Base-by-base conservation (phyloP, 108 stramenopile genomes). In the Cyclotella distinguenda region DNA sequence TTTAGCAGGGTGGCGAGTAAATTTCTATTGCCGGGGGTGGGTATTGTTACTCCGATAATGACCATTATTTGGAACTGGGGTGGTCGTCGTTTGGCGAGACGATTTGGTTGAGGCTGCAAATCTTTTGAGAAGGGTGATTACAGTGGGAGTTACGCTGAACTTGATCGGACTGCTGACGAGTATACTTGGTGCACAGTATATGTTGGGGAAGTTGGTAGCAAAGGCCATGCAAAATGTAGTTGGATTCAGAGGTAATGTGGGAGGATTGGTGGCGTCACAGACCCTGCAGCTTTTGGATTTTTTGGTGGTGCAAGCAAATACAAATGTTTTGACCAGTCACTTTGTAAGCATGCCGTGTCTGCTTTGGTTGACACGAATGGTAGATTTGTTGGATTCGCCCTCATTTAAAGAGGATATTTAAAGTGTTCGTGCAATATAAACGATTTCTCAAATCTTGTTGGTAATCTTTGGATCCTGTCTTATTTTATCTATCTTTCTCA, bases 301-400 rank as follows among this genome's bases (percentile, higher is more conserved):
- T 9, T 73, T 95, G 53, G 81, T 95, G 25, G 90, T 95, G 7
- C 96, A 97, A 74, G 96, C 93, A 38, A 97, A 95, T 82, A 95
- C 94, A 26, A 97, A 97, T 70, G 84, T 90, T 22, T 70, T 97
- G 38, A 75, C 89, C 21, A 89, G 88, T 66, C 96, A 97, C 66
- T 93, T 95, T 82, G 63, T 82, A 30, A 91, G 91, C 53, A 65
- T 95, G 55, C 79, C 77, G 38, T 82, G 79, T 36, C 70, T 82
- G 23, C 61, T 96, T 46, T 94, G 79, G 74, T 63, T 89, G 66
- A 77, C 78, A 10, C 69, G 82, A 32, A 74, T 68, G 40, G 58
- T 93, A 15, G 80, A 75, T 33, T 58, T 73, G 43, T 66, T 93
- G 55, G 85, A 91, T 72, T 84, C 87, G 13, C 87, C 86, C 9